Conservation (phyloP, 768 basidiomycete genomes). For the Suillus tomentosus region DNA sequence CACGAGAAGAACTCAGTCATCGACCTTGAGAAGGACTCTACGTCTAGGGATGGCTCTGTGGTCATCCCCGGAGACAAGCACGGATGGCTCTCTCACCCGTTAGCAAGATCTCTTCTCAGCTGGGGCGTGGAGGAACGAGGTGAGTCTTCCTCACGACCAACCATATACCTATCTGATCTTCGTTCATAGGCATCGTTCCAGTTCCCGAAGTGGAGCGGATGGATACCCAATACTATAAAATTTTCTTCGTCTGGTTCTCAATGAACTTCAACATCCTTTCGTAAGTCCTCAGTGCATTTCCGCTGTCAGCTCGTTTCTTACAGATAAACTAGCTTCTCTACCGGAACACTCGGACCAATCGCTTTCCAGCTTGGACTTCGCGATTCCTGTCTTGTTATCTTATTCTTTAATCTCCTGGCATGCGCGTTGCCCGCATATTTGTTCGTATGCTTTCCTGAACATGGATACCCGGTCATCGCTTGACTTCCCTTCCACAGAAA, state of each 20-base stretch:
- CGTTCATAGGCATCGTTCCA: slow-evolving; percentile 50
- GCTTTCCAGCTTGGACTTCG: slow-evolving; percentile 62
- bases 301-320: neutral
- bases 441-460: slow-evolving; percentile 29
- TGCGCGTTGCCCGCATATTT: slow-evolving; percentile 61
- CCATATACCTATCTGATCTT: neutral
- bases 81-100: slow-evolving; percentile 10
- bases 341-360: slow-evolving; percentile 67
- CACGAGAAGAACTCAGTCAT: slow-evolving; percentile 24
- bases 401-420: slow-evolving; percentile 68
- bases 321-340: slow-evolving; percentile 52
- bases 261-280: slow-evolving; percentile 66
- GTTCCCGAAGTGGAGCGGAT: slow-evolving; percentile 49
- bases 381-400: slow-evolving; percentile 63
- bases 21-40: slow-evolving; percentile 33
- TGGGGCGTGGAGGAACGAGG: slow-evolving; percentile 38
- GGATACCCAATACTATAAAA: slow-evolving; percentile 61
- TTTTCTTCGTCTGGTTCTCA: slow-evolving; percentile 76
- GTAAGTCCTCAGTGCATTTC: slow-evolving; percentile 30
- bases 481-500: slow-evolving; percentile 35
- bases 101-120: slow-evolving; percentile 23
- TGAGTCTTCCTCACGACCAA: slow-evolving; percentile 3
- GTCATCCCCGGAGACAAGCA: slow-evolving; percentile 7
- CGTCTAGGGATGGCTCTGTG: slow-evolving; percentile 10
- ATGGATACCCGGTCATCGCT: neutral